Percentiles rank a stretch among this genome's conserved stretches.
Conservation (phyloP, 75 land plant genomes). For the Cryptomeria japonica region DNA sequence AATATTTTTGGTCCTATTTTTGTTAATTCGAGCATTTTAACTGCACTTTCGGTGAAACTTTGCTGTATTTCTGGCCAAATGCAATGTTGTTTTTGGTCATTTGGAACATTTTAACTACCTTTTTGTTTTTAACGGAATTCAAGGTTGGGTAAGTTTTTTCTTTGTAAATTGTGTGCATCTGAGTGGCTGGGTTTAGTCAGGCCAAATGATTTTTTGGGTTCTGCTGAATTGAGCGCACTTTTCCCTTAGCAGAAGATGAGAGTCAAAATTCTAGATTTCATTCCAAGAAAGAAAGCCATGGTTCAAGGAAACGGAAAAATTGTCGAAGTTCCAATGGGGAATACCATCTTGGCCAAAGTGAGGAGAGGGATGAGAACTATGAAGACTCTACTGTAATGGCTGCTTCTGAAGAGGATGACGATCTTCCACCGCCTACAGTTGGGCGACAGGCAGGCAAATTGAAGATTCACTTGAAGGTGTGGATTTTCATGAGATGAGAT, state of each 20-base stretch:
- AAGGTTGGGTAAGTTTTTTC: neutral
- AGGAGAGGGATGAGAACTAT: conserved; percentile 42
- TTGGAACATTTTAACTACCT: neutral
- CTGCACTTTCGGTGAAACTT: neutral
- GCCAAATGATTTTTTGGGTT: neutral
- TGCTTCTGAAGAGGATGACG: conserved; percentile 48
- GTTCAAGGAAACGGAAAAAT: conserved; percentile 1
- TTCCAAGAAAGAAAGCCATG: neutral
- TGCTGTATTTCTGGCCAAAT: neutral
- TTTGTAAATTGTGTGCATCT: neutral
- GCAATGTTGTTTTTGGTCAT: neutral
- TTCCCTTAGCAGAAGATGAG: neutral
- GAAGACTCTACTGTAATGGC: conserved; percentile 31
- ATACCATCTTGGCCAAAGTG: neutral
- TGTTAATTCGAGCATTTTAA: neutral
- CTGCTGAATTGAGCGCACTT: neutral
- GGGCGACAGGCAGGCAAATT: conserved; percentile 31
- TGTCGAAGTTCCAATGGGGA: neutral
- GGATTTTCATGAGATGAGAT: neutral
- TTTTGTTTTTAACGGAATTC: neutral
- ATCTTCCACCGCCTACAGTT: conserved; percentile 36
- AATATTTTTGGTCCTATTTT: neutral
- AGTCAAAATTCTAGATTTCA: conserved; percentile 11
- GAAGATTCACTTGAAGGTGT: conserved; percentile 16
- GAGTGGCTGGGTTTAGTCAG: neutral